Evolutionary conservation across 2,329 filamentous ascomycete genomes (phyloP).

Genomic region (Epichloe coenophiala): DNA sequence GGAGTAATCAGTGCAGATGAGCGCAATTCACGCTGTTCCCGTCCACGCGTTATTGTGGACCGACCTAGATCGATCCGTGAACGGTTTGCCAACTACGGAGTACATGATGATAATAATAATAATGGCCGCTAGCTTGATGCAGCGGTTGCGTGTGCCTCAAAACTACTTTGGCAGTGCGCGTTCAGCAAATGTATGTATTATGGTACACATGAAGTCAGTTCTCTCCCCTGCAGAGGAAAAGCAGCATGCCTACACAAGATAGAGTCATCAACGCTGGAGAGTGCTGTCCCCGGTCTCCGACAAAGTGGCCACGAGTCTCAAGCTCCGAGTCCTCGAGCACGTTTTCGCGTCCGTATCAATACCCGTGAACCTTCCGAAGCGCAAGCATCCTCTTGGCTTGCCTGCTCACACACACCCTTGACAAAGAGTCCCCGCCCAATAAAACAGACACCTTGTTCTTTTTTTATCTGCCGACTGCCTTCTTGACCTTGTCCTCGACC

Average conservation of each 20-base stretch:
- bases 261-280: not conserved
- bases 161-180: not conserved
- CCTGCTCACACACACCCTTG: not conserved
- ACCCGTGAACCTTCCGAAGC: not conserved
- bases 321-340: not conserved
- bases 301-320: not conserved
- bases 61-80: not conserved
- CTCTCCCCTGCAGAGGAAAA: not conserved
- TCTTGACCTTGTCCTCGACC: constrained; percentile 25
- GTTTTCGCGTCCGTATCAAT: not conserved
- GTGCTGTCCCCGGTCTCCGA: not conserved
- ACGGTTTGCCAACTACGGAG: not conserved
- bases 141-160: not conserved
- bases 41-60: not conserved
- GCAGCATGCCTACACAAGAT: not conserved
- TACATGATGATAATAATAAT: too few relatives aligned
- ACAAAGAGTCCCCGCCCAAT: not conserved
- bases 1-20: too few relatives aligned
- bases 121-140: not conserved
- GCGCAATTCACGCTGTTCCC: too few relatives aligned
- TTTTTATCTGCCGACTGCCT: constrained; percentile 28
- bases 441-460: not conserved
- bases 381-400: not conserved
- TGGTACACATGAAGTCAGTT: not conserved
- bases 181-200: not conserved